Conservation (phyloP, 2,329 filamentous ascomycete genomes). For the Pyrenophora graminea region DNA sequence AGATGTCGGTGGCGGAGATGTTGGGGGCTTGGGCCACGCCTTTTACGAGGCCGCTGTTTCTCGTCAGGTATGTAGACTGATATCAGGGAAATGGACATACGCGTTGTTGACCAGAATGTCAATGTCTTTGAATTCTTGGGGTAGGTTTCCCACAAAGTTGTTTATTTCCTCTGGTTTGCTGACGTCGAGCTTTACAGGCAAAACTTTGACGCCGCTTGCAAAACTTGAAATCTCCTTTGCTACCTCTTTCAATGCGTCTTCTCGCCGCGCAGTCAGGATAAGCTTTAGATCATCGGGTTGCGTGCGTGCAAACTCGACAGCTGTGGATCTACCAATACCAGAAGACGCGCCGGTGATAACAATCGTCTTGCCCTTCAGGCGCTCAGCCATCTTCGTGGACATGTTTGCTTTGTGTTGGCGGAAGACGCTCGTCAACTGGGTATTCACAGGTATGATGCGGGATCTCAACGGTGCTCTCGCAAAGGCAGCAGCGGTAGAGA, state of each 20-base stretch:
- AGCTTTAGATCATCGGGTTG: constrained; percentile 78
- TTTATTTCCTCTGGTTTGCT: constrained; percentile 76
- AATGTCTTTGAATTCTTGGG: constrained; percentile 80
- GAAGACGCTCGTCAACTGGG: constrained; percentile 10
- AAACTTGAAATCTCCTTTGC: constrained; percentile 76
- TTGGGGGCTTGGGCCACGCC: constrained; percentile 84
- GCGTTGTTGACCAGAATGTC: constrained; percentile 79
- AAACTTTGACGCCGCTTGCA: constrained; percentile 73
- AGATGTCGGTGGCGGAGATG: constrained; percentile 80
- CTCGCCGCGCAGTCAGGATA: constrained; percentile 83
- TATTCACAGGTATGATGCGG: constrained; percentile 13
- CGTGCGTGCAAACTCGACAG: constrained; percentile 91
- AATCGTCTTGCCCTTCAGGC: constrained; percentile 90
- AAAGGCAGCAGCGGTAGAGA: constrained; percentile 23
- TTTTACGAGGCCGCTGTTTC: constrained; percentile 73
- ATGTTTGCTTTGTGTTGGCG: constrained; percentile 53
- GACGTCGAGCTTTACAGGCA: constrained; percentile 84
- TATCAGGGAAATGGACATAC: constrained; percentile 1
- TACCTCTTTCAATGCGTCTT: constrained; percentile 76
- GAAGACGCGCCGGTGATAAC: constrained; percentile 91
- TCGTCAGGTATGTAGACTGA: not conserved
- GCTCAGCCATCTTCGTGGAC: constrained; percentile 75
- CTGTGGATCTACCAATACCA: constrained; percentile 81
- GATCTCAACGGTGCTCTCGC: constrained; percentile 16
- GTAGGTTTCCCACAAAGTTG: constrained; percentile 72